phyloP scores from a whole-genome alignment of 2,329 filamentous ascomycete species.

The Alternaria arbusti region DNA sequence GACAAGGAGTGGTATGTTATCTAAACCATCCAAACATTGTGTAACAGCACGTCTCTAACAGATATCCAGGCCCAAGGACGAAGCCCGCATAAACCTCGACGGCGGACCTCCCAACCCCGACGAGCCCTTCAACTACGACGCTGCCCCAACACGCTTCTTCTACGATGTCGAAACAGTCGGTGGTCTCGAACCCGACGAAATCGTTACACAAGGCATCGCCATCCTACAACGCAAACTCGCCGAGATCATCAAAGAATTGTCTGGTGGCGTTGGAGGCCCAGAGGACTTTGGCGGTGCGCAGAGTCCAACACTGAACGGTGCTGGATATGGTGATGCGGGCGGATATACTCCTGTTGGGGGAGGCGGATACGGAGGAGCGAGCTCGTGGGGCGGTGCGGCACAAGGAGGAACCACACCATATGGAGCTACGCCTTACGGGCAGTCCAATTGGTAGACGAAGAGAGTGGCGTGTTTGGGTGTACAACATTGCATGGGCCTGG shows the following conservation, averaged over 20 bases:
- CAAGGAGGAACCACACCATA: conserved; percentile 60
- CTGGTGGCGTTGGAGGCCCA: conserved; percentile 61
- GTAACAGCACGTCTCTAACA: background rate
- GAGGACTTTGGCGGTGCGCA: conserved; percentile 67
- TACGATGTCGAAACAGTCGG: conserved; percentile 91
- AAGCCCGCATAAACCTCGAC: conserved; percentile 82
- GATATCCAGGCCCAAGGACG: conserved; percentile 73
- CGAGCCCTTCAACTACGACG: conserved; percentile 89
- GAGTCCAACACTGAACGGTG: conserved; percentile 63
- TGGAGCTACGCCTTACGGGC: conserved; percentile 67
- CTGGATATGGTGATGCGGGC: conserved; percentile 60
- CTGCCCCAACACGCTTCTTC: conserved; percentile 84
- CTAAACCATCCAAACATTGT: background rate
- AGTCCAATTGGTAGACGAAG: conserved; percentile 25
- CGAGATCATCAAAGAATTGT: conserved; percentile 71
- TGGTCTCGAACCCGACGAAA: conserved; percentile 85
- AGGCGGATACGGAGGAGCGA: conserved; percentile 59
- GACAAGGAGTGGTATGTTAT: conserved; percentile 79
- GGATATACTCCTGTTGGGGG: conserved; percentile 68
- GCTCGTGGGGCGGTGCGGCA: conserved; percentile 66
- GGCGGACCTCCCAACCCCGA: conserved; percentile 75
- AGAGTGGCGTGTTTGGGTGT: conserved; percentile 7
- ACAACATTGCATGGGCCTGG: conserved; percentile 37
- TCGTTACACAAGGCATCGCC: conserved; percentile 86
- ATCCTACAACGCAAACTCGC: conserved; percentile 91